phyloP scores from a whole-genome alignment of 108 stramenopile genomes.

The Pseudonitzschia delicatissima region DNA sequence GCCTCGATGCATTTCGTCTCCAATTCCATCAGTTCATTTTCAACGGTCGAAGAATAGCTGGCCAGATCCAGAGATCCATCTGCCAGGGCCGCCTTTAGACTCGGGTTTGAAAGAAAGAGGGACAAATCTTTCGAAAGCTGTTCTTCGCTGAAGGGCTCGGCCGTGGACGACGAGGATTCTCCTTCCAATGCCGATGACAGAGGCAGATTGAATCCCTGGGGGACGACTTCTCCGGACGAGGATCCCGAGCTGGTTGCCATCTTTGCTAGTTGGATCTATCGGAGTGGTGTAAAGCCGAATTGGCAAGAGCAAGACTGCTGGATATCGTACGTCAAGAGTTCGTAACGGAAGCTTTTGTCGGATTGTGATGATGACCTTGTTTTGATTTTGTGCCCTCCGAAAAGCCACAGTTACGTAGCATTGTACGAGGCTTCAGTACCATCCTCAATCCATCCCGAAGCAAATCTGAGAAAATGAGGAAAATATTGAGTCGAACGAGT shows the following conservation, averaged over 20 bases:
- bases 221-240: background rate
- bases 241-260: background rate
- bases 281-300: background rate
- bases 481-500: too few relatives aligned
- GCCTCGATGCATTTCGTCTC: slow-evolving; percentile 75
- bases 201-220: background rate
- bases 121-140: slow-evolving; percentile 81
- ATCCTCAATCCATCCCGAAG: too few relatives aligned
- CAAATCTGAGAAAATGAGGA: too few relatives aligned
- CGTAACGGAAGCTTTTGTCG: too few relatives aligned
- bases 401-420: too few relatives aligned
- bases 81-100: slow-evolving; percentile 66
- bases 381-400: too few relatives aligned
- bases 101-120: slow-evolving; percentile 81
- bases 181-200: slow-evolving; percentile 5
- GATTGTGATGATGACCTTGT: too few relatives aligned
- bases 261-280: background rate
- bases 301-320: background rate
- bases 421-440: too few relatives aligned
- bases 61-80: slow-evolving; percentile 82
- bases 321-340: too few relatives aligned
- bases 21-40: slow-evolving; percentile 67
- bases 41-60: slow-evolving; percentile 73
- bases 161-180: slow-evolving; percentile 3
- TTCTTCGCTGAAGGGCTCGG: slow-evolving; percentile 44